A percentile compares a stretch with the other conserved stretches of the same genome.
These are phyloP conservation scores for Ophiostoma populinum DNA, from an alignment of 2,329 filamentous ascomycete genomes.

Conservation along the genomic window DNA sequence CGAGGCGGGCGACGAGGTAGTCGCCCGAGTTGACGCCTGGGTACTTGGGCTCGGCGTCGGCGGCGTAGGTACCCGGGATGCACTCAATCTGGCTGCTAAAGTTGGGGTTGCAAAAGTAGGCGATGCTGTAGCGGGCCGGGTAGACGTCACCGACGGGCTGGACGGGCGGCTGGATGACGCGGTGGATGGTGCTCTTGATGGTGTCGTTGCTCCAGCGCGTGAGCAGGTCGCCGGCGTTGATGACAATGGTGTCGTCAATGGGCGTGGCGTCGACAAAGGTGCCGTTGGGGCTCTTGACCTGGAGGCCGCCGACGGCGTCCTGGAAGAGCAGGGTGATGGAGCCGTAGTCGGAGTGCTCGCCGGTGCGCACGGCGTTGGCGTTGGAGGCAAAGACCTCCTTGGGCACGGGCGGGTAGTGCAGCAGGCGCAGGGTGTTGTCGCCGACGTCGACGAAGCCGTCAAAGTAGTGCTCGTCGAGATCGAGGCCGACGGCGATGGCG, in stretches of 20 bases:
- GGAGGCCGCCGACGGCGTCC: constrained; percentile 36
- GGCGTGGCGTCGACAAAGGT: constrained; percentile 71
- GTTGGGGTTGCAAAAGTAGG: constrained; percentile 82
- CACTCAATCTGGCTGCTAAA: constrained; percentile 60
- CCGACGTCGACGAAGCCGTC: constrained; percentile 53
- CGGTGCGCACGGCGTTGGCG: constrained; percentile 55
- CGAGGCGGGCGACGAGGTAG: constrained; percentile 62
- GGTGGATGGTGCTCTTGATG: constrained; percentile 79
- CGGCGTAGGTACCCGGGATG: constrained; percentile 57
- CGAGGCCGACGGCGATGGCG: constrained; percentile 70
- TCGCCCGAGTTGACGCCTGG: constrained; percentile 59
- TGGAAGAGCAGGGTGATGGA: constrained; percentile 46
- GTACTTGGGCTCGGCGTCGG: constrained; percentile 59
- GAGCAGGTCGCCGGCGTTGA: constrained; percentile 78
- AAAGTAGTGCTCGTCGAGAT: constrained; percentile 54
- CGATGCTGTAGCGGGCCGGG: constrained; percentile 67
- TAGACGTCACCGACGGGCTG: constrained; percentile 33
- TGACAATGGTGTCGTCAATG: constrained; percentile 63
- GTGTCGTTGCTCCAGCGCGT: constrained; percentile 81
- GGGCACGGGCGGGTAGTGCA: constrained; percentile 59
- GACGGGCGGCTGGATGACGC: constrained; percentile 67
- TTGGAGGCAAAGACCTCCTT: constrained; percentile 49
- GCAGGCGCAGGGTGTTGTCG: constrained; percentile 53
- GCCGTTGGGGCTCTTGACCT: constrained; percentile 52
- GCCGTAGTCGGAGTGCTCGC: constrained; percentile 55